Evolutionary conservation across 164 flowering plant species (phyloP), one percentile per base, ranked within the genome.

Genomic region (Liriodendron chinense): DNA sequence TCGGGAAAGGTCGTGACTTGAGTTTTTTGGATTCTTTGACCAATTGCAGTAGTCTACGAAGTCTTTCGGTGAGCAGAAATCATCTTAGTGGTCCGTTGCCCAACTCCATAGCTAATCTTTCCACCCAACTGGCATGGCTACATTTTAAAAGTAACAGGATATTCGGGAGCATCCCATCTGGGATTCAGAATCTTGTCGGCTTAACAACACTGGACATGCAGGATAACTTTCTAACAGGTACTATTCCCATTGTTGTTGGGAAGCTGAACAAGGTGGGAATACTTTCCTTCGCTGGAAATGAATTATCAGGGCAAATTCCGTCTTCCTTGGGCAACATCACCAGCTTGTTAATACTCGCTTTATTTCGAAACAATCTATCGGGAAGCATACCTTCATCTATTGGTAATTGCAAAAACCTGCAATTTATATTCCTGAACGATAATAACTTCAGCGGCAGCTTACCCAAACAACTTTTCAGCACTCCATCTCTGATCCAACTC

Each of bases 81-180:
- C 49, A n/a, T 1, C 80, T 87, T 65, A 73, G 76, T 70, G 75
- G 75, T 20, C 16, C 18, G 21, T 43, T 72, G 13, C 75, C 75
- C 2, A 25, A 7, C 16, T 72, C 68, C n/a, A 34, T 72, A 7
- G 53, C 75, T 25, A 85, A 87, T 65, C 82, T 84, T 28, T 87
- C 86, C 5, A 7, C 76, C 21, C 47, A 66, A 0, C 72, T 87
- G 1, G 10, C 16, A 0, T 1, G 1, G 0, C 20, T 86, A 6
- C 2, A 22, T 0, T 1, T 87, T 22, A 82, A 76, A 1, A 1
- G 10, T 0, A 87, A 87, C 61, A 20, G 18, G 22, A 61, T 87
- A 0, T 28, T 26, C 14, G 87, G 89, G 65, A 74, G 28, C 63
- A 72, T 87, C 18, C 89, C 87, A 25, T 0, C 1, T 80, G 79